Percentiles rank a stretch among this genome's conserved stretches.
Evolutionary conservation across 2,329 filamentous ascomycete species (phyloP).

Genomic region (Botrytis medusae): DNA sequence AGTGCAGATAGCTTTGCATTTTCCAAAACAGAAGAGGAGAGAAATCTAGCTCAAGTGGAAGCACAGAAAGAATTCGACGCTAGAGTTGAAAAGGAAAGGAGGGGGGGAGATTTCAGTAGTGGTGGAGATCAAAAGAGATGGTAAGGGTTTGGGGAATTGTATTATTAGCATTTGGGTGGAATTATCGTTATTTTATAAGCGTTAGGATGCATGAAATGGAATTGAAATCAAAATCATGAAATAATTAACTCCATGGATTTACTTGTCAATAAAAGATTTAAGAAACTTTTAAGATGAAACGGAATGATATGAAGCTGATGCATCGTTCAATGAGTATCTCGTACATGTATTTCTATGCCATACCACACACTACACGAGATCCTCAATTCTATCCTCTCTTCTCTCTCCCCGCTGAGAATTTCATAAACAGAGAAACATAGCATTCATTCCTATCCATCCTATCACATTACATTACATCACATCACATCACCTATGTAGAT

Average conservation of each 20-base stretch:
- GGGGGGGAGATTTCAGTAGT: slow-evolving; percentile 36
- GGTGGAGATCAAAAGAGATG: slow-evolving; percentile 33
- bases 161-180: not conserved
- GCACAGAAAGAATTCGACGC: slow-evolving; percentile 41
- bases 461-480: too few relatives aligned
- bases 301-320: too few relatives aligned
- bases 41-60: slow-evolving; percentile 29
- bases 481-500: too few relatives aligned
- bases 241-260: not conserved
- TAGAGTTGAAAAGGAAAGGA: slow-evolving; percentile 37
- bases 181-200: not conserved
- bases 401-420: too few relatives aligned
- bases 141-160: slow-evolving; percentile 20
- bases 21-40: slow-evolving; percentile 32
- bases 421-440: too few relatives aligned
- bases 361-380: too few relatives aligned
- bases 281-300: too few relatives aligned
- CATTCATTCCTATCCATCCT: too few relatives aligned
- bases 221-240: not conserved
- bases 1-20: slow-evolving; percentile 32
- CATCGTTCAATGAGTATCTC: too few relatives aligned
- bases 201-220: not conserved
- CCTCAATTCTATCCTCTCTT: too few relatives aligned
- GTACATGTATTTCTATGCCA: too few relatives aligned
- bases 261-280: not conserved